Conservation (phyloP, 345 rosid genomes). For the Pistacia vera region DNA sequence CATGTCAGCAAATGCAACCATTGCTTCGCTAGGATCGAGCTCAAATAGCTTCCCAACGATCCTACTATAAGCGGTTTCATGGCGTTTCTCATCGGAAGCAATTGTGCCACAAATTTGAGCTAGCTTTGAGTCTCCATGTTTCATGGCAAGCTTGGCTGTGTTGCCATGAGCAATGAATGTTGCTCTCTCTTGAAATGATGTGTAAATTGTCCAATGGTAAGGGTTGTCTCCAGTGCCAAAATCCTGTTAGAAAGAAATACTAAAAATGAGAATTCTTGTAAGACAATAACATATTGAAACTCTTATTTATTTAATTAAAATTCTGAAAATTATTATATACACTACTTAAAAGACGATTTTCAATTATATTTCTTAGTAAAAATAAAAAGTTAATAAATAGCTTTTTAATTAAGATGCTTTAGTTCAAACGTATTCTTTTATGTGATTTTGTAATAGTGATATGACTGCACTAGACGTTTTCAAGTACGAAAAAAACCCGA, state of each 20-base stretch:
- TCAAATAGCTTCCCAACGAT: constrained; percentile 41
- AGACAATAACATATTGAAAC: no score
- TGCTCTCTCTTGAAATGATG: constrained; percentile 32
- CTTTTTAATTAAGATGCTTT: no score
- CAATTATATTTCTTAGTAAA: no score
- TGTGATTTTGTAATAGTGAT: no score
- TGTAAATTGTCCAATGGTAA: constrained; percentile 42
- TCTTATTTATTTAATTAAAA: no score
- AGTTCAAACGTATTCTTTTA: no score
- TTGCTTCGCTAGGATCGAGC: constrained; percentile 29
- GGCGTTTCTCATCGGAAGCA: constrained; percentile 36
- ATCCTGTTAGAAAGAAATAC: constrained; percentile 22
- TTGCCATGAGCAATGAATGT: constrained; percentile 32
- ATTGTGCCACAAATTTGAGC: constrained; percentile 32
- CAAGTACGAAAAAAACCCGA: no score
- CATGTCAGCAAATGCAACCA: constrained; percentile 35
- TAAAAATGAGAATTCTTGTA: not conserved
- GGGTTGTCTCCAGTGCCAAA: constrained; percentile 31
- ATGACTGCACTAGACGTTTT: no score
- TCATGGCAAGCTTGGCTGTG: constrained; percentile 39
- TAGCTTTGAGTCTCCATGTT: constrained; percentile 33
- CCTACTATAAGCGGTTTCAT: constrained; percentile 39
- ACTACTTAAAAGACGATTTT: no score
- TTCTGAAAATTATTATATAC: no score
- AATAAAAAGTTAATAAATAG: no score